Conservation (phyloP, 495 filamentous ascomycete species). For the Penicillium soppii region DNA sequence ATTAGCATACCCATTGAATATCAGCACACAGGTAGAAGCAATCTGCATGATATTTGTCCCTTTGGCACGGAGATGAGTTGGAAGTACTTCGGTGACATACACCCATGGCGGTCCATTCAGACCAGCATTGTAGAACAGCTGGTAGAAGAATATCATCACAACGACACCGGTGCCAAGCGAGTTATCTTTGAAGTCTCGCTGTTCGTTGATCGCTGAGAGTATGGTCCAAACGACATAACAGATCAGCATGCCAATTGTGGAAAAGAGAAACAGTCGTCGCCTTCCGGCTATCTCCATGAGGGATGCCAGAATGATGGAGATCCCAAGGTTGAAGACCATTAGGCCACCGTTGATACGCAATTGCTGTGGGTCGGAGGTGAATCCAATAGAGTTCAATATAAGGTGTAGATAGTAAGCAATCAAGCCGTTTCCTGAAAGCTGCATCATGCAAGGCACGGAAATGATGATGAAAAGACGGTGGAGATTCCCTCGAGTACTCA, state of each 20-base stretch:
- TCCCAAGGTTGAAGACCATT: conserved; percentile 59
- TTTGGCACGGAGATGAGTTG: background rate
- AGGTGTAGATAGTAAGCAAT: conserved; percentile 41
- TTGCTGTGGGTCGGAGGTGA: conserved; percentile 45
- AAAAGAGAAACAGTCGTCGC: conserved; percentile 56
- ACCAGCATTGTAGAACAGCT: background rate
- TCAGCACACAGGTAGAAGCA: background rate
- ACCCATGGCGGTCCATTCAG: background rate
- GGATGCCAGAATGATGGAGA: conserved; percentile 60
- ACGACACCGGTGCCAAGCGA: background rate
- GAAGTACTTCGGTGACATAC: background rate
- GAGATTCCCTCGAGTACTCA: conserved; percentile 53
- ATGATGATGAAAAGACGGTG: conserved; percentile 60
- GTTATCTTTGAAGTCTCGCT: conserved; percentile 34
- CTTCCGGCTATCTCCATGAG: conserved; percentile 63
- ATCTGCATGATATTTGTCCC: background rate
- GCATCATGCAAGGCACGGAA: conserved; percentile 55
- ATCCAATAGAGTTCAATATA: conserved; percentile 35
- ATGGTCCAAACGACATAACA: conserved; percentile 56
- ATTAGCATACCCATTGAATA: background rate
- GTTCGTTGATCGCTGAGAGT: conserved; percentile 52
- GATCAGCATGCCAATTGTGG: conserved; percentile 55
- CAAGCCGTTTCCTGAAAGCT: conserved; percentile 40
- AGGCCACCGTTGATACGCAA: conserved; percentile 62
- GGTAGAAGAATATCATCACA: background rate